Base-by-base conservation (phyloP, 768 basidiomycete species). In the Sporobolomyces roseus region DNA sequence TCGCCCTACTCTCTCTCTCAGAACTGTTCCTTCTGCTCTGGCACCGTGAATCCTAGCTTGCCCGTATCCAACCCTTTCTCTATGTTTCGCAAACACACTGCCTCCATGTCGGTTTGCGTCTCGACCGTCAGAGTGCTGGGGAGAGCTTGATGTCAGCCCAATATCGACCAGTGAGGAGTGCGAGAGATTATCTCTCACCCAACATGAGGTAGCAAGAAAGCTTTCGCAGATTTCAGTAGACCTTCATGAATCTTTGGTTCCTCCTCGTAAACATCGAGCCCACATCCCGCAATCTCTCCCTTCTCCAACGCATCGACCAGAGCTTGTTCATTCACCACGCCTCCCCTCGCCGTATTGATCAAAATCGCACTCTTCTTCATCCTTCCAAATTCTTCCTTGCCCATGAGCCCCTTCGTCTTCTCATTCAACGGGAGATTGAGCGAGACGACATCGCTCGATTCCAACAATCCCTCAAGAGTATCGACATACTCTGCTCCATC, bases 161-260 rank as follows among this genome's bases (percentile, higher is more conserved):
- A n/a, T n/a, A n/a, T n/a, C n/a, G n/a, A n/a, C n/a, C n/a, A n/a
- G n/a, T n/a, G n/a, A n/a, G n/a, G n/a, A n/a, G n/a, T n/a, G n/a
- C n/a, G n/a, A n/a, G n/a, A n/a, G n/a, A n/a, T n/a, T n/a, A n/a
- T n/a, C n/a, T n/a, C 70, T 49, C 35, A 71, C 70, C 93, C 93
- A 86, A 94, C 87, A 78, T 94, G 93, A 1, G 93, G 93, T 25
- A 97, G 83, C 13, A 97, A 82, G 35, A 88, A 88, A 70, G 91
- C 87, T 70, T 91, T 86, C 13, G 88, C 86, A 78, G 90, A 89
- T n/a, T 84, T 83, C 63, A 93, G 82, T 38, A 94, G 80, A 33
- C 87, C 84, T 6, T 89, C 87, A 74, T 91, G 88, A 48, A 91
- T 85, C 52, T 83, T 78, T 2, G 92, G 91, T 76, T 92, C 90